phyloP scores from a whole-genome alignment of 495 filamentous ascomycete genomes.

The Trichocladium uniseriatum region DNA sequence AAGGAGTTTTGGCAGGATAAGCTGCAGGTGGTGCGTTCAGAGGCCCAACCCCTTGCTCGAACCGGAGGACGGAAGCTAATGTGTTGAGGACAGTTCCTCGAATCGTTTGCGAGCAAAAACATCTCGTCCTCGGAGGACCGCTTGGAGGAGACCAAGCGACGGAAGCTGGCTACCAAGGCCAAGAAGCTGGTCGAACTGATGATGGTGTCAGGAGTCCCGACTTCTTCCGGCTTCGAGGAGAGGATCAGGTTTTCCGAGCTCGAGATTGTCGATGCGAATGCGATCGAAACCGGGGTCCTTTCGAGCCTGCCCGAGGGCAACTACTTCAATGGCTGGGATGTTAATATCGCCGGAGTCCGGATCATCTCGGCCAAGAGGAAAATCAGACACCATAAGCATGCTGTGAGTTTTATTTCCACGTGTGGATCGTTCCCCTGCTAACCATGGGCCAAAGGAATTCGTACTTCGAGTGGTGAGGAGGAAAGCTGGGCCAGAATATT shows the following conservation, averaged over 20 bases:
- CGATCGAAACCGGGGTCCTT: constrained; percentile 79
- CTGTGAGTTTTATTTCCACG: constrained; percentile 47
- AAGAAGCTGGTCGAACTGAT: constrained; percentile 94
- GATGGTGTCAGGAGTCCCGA: constrained; percentile 97
- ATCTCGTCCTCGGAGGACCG: constrained; percentile 95
- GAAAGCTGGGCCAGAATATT: constrained; percentile 58
- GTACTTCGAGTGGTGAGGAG: constrained; percentile 75
- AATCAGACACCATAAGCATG: constrained; percentile 83
- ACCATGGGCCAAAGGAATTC: constrained; percentile 59
- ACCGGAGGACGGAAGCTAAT: not conserved
- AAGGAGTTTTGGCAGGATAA: constrained; percentile 99
- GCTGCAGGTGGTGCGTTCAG: constrained; percentile 73
- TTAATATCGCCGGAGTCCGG: constrained; percentile 88
- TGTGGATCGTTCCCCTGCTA: not conserved
- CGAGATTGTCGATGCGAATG: constrained; percentile 87
- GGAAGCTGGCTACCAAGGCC: constrained; percentile 84
- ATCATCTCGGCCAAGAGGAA: constrained; percentile 74
- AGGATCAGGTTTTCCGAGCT: constrained; percentile 92
- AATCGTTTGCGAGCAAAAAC: constrained; percentile 95
- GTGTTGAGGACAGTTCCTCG: constrained; percentile 63
- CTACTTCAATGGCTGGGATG: constrained; percentile 88
- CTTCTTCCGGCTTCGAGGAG: constrained; percentile 94
- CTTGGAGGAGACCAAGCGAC: constrained; percentile 88
- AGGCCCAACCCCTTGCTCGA: too few relatives aligned
- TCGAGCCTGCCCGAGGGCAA: constrained; percentile 83